Percentiles rank a stretch among this genome's conserved stretches.
phyloP scores from a whole-genome alignment of 2,329 filamentous ascomycete genomes.

The Lasiodiplodia sp. region DNA sequence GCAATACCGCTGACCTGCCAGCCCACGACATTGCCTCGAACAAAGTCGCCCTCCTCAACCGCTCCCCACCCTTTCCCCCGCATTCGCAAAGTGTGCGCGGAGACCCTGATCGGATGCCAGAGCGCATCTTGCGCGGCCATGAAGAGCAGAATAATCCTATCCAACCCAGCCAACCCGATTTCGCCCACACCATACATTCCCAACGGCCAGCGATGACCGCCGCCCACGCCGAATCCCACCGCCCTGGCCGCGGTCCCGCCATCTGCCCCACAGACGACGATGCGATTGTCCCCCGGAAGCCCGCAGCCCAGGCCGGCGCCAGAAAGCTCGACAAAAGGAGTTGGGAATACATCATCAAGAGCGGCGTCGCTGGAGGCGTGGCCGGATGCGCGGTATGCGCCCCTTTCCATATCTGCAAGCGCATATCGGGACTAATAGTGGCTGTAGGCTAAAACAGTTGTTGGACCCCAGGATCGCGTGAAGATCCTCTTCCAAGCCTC shows the following conservation, averaged over 20 bases:
- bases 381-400: slow-evolving; percentile 85
- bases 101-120: slow-evolving; percentile 44
- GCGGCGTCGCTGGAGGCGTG: slow-evolving; percentile 84
- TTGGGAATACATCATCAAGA: slow-evolving; percentile 82
- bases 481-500: slow-evolving; percentile 98
- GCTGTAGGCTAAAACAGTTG: slow-evolving; percentile 86
- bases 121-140: slow-evolving; percentile 46
- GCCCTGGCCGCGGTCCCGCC: slow-evolving; percentile 42
- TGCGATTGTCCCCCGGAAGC: slow-evolving; percentile 53
- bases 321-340: slow-evolving; percentile 71
- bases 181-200: slow-evolving; percentile 34
- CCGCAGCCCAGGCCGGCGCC: slow-evolving; percentile 39
- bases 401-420: neutral
- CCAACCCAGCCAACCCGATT: slow-evolving; percentile 34
- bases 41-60: neutral
- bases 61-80: slow-evolving; percentile 15
- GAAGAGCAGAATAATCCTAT: slow-evolving; percentile 32
- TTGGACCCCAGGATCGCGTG: slow-evolving; percentile 94
- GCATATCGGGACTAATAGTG: slow-evolving; percentile 1
- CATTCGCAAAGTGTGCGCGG: slow-evolving; percentile 15
- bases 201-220: slow-evolving; percentile 34
- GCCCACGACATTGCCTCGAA: neutral
- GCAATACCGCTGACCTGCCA: slow-evolving; percentile 8
- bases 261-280: slow-evolving; percentile 62
- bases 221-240: slow-evolving; percentile 36